Conservation (phyloP, 495 filamentous ascomycete species). For the Aspergillus incahuasiensis region DNA sequence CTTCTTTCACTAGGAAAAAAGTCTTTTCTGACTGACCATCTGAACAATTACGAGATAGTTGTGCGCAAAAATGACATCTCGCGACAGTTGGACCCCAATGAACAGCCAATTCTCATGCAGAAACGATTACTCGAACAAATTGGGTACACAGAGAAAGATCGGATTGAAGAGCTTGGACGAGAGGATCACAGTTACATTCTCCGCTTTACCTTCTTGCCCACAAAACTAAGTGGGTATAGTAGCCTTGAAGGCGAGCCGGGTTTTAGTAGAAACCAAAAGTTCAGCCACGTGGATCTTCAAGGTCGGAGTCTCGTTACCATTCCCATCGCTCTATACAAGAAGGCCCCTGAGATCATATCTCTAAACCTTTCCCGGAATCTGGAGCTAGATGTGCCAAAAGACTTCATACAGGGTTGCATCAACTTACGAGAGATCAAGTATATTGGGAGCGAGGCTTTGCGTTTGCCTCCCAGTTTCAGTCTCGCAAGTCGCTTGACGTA, state of each 20-base stretch:
- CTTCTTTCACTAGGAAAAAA: slow-evolving; percentile 82
- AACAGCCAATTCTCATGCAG: slow-evolving; percentile 87
- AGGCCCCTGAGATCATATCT: slow-evolving; percentile 86
- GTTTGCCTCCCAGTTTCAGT: slow-evolving; percentile 79
- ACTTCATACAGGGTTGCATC: slow-evolving; percentile 92
- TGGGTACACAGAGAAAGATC: slow-evolving; percentile 83
- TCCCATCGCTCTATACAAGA: slow-evolving; percentile 88
- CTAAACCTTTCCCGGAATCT: slow-evolving; percentile 90
- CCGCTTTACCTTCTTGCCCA: slow-evolving; percentile 89
- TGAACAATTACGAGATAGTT: slow-evolving; percentile 92
- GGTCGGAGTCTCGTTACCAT: slow-evolving; percentile 93
- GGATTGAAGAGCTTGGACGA: slow-evolving; percentile 89
- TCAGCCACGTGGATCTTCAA: slow-evolving; percentile 86
- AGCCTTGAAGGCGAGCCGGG: slow-evolving; percentile 72
- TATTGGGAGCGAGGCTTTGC: slow-evolving; percentile 83
- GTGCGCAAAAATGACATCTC: slow-evolving; percentile 90
- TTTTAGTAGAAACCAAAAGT: slow-evolving; percentile 75
- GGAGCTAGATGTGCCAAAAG: slow-evolving; percentile 85
- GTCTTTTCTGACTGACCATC: slow-evolving; percentile 80
- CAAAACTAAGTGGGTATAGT: slow-evolving; percentile 70
- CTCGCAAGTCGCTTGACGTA: slow-evolving; percentile 77
- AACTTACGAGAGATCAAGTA: slow-evolving; percentile 93
- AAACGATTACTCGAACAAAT: slow-evolving; percentile 88
- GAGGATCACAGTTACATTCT: slow-evolving; percentile 97
- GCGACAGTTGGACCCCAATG: slow-evolving; percentile 68